These are phyloP conservation scores for Wickerhamiella vanderwaltii DNA, from an alignment of 805 yeast species.

Conservation along the genomic window DNA sequence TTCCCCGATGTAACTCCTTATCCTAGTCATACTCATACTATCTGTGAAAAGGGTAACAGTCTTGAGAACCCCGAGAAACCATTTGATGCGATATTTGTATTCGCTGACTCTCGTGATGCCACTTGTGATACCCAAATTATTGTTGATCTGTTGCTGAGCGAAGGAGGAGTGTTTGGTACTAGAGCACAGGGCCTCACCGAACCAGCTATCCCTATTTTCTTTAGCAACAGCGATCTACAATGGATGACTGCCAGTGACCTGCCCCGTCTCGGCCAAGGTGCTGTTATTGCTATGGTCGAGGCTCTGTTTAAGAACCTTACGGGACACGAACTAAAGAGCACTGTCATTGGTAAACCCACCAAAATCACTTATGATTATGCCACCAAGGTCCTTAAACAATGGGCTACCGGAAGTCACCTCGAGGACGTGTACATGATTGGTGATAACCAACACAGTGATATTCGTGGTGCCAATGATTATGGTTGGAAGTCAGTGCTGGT, in stretches of 20 bases:
- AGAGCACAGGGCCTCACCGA: slow-evolving; percentile 37
- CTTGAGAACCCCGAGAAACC: slow-evolving; percentile 48
- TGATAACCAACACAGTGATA: slow-evolving; percentile 90
- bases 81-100: slow-evolving; percentile 75
- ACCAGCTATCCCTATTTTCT: slow-evolving; percentile 72
- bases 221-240: slow-evolving; percentile 84
- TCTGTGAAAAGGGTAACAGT: slow-evolving; percentile 31
- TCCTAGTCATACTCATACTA: slow-evolving; percentile 66
- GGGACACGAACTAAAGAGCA: slow-evolving; percentile 65
- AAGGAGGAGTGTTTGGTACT: slow-evolving; percentile 79
- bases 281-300: slow-evolving; percentile 76
- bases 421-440: slow-evolving; percentile 85
- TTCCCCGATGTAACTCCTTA: slow-evolving; percentile 79
- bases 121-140: slow-evolving; percentile 88
- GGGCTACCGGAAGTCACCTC: slow-evolving; percentile 35
- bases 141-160: slow-evolving; percentile 62
- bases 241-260: slow-evolving; percentile 84
- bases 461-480: slow-evolving; percentile 70
- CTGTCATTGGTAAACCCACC: slow-evolving; percentile 84
- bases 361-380: slow-evolving; percentile 77
- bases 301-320: slow-evolving; percentile 77
- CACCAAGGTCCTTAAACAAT: slow-evolving; percentile 55
- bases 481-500: slow-evolving; percentile 87
- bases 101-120: slow-evolving; percentile 74
- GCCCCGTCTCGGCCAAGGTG: slow-evolving; percentile 89